Conservation (phyloP, 2,329 filamentous ascomycete species). For the Fusarium mangiferae region DNA sequence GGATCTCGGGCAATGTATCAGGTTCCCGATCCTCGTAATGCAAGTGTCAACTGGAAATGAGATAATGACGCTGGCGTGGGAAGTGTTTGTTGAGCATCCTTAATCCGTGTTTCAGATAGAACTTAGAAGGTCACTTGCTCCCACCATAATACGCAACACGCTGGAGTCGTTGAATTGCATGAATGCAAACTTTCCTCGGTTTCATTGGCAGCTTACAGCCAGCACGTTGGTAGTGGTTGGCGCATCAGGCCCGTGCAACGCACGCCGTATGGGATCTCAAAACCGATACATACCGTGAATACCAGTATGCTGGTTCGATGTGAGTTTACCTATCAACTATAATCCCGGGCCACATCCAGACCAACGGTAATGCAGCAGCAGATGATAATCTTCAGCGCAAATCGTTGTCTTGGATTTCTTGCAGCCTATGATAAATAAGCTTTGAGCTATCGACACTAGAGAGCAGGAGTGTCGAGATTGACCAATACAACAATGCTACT, state of each 20-base stretch:
- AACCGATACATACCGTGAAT: not conserved
- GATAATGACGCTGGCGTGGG: not conserved
- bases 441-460: conserved; percentile 10
- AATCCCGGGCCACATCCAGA: not conserved
- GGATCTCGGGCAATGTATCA: not conserved
- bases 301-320: not conserved
- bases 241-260: not conserved
- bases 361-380: not conserved
- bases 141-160: not conserved
- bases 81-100: not conserved
- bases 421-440: not conserved
- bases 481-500: not conserved
- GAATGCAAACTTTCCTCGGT: not conserved
- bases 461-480: not conserved
- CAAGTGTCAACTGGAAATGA: not conserved
- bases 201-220: not conserved
- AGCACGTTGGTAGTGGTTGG: not conserved
- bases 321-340: not conserved
- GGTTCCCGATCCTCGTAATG: not conserved
- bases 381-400: not conserved
- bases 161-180: not conserved
- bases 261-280: not conserved
- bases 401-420: not conserved
- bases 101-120: not conserved
- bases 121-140: not conserved